phyloP scores from a whole-genome alignment of 192 early-diverging fungal genomes.

The Martensiomyces pterosporus region DNA sequence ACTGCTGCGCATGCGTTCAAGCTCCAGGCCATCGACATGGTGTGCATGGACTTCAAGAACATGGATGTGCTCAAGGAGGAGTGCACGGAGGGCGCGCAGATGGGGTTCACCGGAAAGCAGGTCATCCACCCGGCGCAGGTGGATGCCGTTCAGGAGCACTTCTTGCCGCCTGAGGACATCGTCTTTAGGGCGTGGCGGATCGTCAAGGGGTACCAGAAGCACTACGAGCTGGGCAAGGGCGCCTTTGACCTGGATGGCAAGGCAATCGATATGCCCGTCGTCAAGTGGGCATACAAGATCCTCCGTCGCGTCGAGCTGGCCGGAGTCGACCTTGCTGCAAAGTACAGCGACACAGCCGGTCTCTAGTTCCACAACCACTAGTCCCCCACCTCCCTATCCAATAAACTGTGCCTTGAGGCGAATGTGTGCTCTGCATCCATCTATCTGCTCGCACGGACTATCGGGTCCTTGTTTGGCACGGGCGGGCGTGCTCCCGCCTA shows the following conservation, averaged over 20 bases:
- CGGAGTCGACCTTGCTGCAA: conserved; percentile 15
- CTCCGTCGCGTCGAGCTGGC: conserved; percentile 62
- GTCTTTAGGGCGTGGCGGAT: conserved; percentile 67
- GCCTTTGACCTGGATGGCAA: conserved; percentile 92
- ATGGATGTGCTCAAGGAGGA: conserved; percentile 68
- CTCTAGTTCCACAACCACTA: too few species aligned
- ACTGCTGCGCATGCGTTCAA: conserved; percentile 78
- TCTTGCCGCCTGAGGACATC: conserved; percentile 66
- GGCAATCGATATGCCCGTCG: conserved; percentile 87
- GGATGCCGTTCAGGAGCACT: conserved; percentile 73
- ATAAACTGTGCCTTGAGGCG: too few species aligned
- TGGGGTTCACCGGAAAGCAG: conserved; percentile 97
- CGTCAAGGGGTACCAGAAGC: conserved; percentile 62
- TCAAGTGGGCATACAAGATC: conserved; percentile 84
- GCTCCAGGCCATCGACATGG: conserved; percentile 91
- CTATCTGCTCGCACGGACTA: too few species aligned
- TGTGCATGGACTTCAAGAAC: conserved; percentile 86
- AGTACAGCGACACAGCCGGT: too few species aligned
- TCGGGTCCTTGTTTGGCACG: too few species aligned
- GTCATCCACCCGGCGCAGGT: conserved; percentile 91
- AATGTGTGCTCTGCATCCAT: too few species aligned
- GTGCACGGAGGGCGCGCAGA: conserved; percentile 76
- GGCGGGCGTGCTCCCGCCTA: too few species aligned
- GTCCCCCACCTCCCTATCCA: too few species aligned
- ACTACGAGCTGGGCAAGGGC: conserved; percentile 71